A percentile compares a stretch with the other conserved stretches of the same genome.
Evolutionary conservation across 768 basidiomycete species (phyloP).

Genomic region (Russula olivacea): DNA sequence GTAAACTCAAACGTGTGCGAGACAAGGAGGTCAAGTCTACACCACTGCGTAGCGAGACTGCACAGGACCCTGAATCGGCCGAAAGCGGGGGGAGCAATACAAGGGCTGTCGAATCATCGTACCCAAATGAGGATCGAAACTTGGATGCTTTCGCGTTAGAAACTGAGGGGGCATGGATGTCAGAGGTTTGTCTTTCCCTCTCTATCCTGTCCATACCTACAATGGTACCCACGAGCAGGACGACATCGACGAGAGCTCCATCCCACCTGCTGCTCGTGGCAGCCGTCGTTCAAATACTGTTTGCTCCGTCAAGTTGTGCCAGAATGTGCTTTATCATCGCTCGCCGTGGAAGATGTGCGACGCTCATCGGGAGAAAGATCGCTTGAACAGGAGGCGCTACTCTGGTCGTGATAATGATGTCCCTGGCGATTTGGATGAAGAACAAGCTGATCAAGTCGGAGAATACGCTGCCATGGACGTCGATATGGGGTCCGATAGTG

Average conservation of each 20-base stretch:
- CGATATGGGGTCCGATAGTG: conserved; percentile 1
- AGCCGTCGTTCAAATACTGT: conserved; percentile 34
- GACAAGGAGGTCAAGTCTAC: conserved; percentile 43
- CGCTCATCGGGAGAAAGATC: conserved; percentile 37
- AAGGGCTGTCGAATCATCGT: neutral
- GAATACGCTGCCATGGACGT: neutral
- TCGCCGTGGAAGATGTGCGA: conserved; percentile 48
- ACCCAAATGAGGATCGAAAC: conserved; percentile 8
- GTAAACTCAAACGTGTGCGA: conserved; percentile 45
- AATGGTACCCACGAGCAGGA: neutral
- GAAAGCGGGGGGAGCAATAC: neutral
- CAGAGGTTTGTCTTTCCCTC: conserved; percentile 13
- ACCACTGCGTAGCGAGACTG: conserved; percentile 24
- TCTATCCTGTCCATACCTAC: neutral
- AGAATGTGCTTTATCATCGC: conserved; percentile 40
- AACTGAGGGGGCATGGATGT: neutral
- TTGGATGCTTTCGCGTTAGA: conserved; percentile 10
- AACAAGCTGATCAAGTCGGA: neutral
- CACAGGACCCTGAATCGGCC: neutral
- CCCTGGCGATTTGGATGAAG: conserved; percentile 7
- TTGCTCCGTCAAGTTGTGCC: conserved; percentile 39
- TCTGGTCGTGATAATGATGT: conserved; percentile 27
- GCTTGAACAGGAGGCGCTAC: conserved; percentile 31
- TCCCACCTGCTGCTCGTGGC: conserved; percentile 32
- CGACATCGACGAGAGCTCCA: conserved; percentile 20